Evolutionary conservation across 2,329 filamentous ascomycete genomes (phyloP), one percentile per base, ranked within the genome.

Genomic region (Lecanicillium sp.): DNA sequence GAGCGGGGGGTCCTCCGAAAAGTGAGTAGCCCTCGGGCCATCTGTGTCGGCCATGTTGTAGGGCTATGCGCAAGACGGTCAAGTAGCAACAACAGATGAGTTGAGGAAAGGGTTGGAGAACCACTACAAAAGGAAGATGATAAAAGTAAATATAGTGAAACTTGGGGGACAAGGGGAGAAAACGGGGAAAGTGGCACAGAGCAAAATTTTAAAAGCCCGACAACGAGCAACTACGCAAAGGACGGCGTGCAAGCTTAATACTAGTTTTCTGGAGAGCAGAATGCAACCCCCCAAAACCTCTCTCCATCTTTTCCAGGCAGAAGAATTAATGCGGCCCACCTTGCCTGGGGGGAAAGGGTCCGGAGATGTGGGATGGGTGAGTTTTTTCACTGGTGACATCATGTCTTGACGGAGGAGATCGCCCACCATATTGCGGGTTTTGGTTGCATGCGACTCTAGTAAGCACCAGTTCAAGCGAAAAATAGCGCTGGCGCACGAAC

Each of bases 1-100:
- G 57, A 59, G 55, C 1, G 60, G 55, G 17, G 58, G 56, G 27
- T 64, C 62, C 11, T 61, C 52, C 4, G 58, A 54, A 41, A 61
- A 59, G 20, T 60, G 58, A 12, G 56, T 50, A 6, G 35, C 37
- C 13, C 29, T 6, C 11, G 22, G 22, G 7, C 22, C 22, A 11
- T 25, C 22, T 25, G n/a, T n/a, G n/a, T 25, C 22, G 7, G 39
- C 33, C 39, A 41, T 41, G 22, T 34, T 37, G 39, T 13, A 13
- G 9, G 22, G 9, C 6, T n/a, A 28, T n/a, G 29, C 22, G 29
- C 17, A 7, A 25, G 7, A 14, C 11, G 20, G 7, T 8, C 7
- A n/a, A 31, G 29, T 14, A 7, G 29, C 7, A 14, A 30, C 25
- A 13, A 7, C 7, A 30, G 11, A 14, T 6, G 9, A 14, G 7